phyloP scores from a whole-genome alignment of 345 rosid species.

The Nephelium lappaceum region DNA sequence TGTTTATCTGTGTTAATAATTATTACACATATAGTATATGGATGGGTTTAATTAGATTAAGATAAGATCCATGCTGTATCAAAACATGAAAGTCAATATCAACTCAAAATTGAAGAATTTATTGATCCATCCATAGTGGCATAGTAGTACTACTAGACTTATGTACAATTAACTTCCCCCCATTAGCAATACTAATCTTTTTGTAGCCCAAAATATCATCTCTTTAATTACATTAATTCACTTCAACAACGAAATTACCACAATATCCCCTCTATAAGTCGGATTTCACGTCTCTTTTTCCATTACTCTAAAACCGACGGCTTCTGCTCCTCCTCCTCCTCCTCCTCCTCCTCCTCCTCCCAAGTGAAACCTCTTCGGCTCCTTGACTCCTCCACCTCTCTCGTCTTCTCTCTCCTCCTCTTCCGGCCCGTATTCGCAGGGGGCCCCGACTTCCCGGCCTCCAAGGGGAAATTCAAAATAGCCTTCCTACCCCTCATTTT shows the following conservation, averaged over 20 bases:
- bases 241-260: not conserved
- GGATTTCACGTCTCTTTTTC: not conserved
- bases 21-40: not conserved
- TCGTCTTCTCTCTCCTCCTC: slow-evolving; percentile 40
- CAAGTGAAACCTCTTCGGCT: not conserved
- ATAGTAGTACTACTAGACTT: not conserved
- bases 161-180: not conserved
- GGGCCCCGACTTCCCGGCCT: slow-evolving; percentile 64
- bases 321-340: not conserved
- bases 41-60: not conserved
- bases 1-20: not conserved
- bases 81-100: not conserved
- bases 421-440: slow-evolving; percentile 55
- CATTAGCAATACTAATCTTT: not conserved
- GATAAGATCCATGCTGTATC: not conserved
- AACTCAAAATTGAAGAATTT: not conserved
- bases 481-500: slow-evolving; percentile 87
- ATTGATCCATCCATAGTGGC: not conserved
- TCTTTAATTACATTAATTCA: not conserved
- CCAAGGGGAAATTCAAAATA: slow-evolving; percentile 78
- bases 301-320: not conserved
- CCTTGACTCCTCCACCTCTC: slow-evolving; percentile 18
- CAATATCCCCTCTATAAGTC: not conserved
- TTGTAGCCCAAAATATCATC: not conserved
- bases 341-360: slow-evolving; percentile 9